phyloP scores from a whole-genome alignment of 306 rosid genomes.

The Erythrophleum fordii region DNA sequence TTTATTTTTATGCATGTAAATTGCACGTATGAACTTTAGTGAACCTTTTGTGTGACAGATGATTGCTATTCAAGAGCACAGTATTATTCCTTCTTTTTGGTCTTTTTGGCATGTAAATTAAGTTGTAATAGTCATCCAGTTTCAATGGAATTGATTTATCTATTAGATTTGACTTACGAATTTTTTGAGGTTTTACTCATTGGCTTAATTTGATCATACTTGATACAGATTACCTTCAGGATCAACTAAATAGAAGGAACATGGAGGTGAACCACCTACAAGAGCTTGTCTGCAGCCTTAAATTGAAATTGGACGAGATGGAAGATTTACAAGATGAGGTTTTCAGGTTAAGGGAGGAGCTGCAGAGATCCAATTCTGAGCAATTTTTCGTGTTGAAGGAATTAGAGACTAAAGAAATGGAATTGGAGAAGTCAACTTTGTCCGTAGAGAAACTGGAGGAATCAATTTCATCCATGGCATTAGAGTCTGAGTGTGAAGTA shows the following conservation, averaged over 20 bases:
- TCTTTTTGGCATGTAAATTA: constrained; percentile 28
- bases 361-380: constrained; percentile 57
- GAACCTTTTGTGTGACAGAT: constrained; percentile 21
- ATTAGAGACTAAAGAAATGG: constrained; percentile 62
- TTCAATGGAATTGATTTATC: constrained; percentile 30
- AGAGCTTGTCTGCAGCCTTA: constrained; percentile 58
- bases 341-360: constrained; percentile 65
- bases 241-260: constrained; percentile 73
- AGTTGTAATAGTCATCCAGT: constrained; percentile 15
- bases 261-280: constrained; percentile 59
- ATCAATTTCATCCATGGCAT: constrained; percentile 66
- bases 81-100: background rate
- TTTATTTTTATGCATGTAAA: background rate
- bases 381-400: constrained; percentile 62
- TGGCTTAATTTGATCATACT: constrained; percentile 40
- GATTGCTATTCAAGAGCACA: constrained; percentile 5
- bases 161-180: constrained; percentile 3
- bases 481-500: constrained; percentile 91
- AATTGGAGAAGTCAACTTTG: constrained; percentile 59
- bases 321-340: constrained; percentile 58
- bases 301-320: constrained; percentile 58
- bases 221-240: constrained; percentile 84
- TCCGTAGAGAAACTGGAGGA: constrained; percentile 70
- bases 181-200: constrained; percentile 23
- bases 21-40: constrained; percentile 28